These are phyloP conservation scores for Alternaria brassicae DNA, from an alignment of 2,329 filamentous ascomycete species.

Conservation along the genomic window DNA sequence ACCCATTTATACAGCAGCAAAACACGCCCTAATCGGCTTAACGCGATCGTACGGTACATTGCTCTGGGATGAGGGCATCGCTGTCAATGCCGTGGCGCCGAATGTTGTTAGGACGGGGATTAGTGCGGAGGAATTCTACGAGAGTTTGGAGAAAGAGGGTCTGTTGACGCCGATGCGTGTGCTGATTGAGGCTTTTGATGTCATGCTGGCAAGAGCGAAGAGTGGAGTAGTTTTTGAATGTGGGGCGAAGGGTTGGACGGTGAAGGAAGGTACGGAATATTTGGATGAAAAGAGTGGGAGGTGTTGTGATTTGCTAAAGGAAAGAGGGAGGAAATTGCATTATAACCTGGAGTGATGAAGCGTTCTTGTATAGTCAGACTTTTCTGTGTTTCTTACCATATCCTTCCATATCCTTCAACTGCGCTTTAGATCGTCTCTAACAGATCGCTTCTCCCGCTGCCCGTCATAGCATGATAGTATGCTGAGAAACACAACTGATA, in stretches of 20 bases:
- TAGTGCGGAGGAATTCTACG: conserved; percentile 49
- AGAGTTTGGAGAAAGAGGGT: conserved; percentile 42
- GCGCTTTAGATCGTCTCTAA: no score
- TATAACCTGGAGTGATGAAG: background rate
- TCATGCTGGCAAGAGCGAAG: conserved; percentile 43
- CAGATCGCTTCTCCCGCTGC: background rate
- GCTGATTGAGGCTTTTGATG: conserved; percentile 52
- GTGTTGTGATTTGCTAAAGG: conserved; percentile 19
- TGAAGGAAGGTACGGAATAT: conserved; percentile 39
- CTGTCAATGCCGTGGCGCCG: conserved; percentile 54
- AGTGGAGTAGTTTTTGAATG: conserved; percentile 54
- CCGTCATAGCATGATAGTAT: background rate
- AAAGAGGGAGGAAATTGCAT: conserved; percentile 14
- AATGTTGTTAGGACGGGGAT: conserved; percentile 53
- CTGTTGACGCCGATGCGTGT: conserved; percentile 52
- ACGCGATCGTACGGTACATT: conserved; percentile 53
- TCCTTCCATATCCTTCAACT: background rate
- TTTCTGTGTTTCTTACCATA: background rate
- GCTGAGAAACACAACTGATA: background rate
- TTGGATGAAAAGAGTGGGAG: conserved; percentile 40
- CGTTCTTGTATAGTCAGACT: background rate
- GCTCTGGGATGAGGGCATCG: conserved; percentile 51
- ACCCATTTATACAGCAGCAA: conserved; percentile 55
- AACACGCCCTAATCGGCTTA: conserved; percentile 51
- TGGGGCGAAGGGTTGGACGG: conserved; percentile 46